Evolutionary conservation across 768 basidiomycete species (phyloP).

Genomic region (Mycena vulgaris): DNA sequence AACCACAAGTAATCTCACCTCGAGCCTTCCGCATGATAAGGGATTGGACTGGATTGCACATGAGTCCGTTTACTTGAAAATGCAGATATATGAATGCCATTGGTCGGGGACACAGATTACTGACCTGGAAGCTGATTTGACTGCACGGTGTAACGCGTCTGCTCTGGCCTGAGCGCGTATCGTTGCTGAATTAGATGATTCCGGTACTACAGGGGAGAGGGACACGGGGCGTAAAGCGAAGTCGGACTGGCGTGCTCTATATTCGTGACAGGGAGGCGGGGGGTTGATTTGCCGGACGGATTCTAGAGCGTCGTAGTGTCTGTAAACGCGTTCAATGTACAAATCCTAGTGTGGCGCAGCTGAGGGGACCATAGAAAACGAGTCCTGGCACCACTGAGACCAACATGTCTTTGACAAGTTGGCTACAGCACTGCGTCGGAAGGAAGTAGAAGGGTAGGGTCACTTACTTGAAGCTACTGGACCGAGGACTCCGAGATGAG

Average conservation of each 20-base stretch:
- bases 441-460: neutral
- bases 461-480: slow-evolving; percentile 17
- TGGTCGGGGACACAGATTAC: neutral
- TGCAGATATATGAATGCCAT: neutral
- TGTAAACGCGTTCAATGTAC: slow-evolving; percentile 19
- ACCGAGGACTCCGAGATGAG: neutral
- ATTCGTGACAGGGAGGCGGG: slow-evolving; percentile 4
- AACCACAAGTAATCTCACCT: neutral
- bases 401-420: slow-evolving; percentile 5
- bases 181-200: neutral
- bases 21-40: neutral
- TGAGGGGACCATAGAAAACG: neutral
- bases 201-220: neutral
- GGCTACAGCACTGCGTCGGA: neutral
- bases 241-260: slow-evolving; percentile 9
- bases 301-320: slow-evolving; percentile 4
- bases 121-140: slow-evolving; percentile 11
- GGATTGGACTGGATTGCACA: neutral
- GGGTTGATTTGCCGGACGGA: slow-evolving; percentile 16
- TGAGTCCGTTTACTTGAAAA: slow-evolving; percentile 6
- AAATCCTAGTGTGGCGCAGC: slow-evolving; percentile 26
- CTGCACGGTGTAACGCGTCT: slow-evolving; percentile 17
- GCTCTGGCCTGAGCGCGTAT: slow-evolving; percentile 21
- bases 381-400: neutral
- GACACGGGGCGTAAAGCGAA: slow-evolving; percentile 26